Conservation (phyloP, 768 basidiomycete species). For the Tephrocybe sp. region DNA sequence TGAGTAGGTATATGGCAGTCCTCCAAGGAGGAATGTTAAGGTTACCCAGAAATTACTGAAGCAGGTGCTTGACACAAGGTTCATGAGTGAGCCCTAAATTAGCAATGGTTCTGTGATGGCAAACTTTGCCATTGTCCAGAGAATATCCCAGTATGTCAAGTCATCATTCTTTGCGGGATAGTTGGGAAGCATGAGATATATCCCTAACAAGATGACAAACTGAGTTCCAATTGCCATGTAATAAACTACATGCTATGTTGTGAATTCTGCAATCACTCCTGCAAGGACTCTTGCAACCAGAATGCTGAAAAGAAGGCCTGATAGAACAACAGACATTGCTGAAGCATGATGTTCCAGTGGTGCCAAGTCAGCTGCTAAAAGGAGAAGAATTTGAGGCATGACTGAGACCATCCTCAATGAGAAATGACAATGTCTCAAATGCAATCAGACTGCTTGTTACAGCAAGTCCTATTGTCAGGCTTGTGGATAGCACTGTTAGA, state of each 20-base stretch:
- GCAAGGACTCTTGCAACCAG: constrained; percentile 71
- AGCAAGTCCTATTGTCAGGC: constrained; percentile 69
- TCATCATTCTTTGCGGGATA: constrained; percentile 71
- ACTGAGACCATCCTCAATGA: constrained; percentile 69
- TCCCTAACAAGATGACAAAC: constrained; percentile 45
- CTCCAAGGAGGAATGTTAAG: constrained; percentile 79
- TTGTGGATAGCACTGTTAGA: constrained; percentile 48
- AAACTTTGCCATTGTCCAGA: constrained; percentile 74
- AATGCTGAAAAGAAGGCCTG: constrained; percentile 66
- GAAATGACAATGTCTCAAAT: constrained; percentile 66
- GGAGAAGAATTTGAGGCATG: constrained; percentile 72
- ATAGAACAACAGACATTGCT: constrained; percentile 71
- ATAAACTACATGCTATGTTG: no score
- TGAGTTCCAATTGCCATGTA: constrained; percentile 75
- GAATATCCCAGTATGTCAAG: constrained; percentile 62
- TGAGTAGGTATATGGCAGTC: constrained; percentile 37
- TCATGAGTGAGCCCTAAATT: constrained; percentile 63
- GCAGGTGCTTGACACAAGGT: constrained; percentile 56
- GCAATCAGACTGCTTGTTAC: constrained; percentile 54
- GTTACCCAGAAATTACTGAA: no score
- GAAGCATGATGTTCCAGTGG: constrained; percentile 66
- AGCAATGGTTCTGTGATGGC: constrained; percentile 74
- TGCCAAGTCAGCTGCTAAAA: constrained; percentile 77
- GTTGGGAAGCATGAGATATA: constrained; percentile 70
- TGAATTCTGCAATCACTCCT: constrained; percentile 70